Evolutionary conservation across 1,139 yeast genomes (phyloP), one percentile per base, ranked within the genome.

Genomic region (Candida tropicalis): DNA sequence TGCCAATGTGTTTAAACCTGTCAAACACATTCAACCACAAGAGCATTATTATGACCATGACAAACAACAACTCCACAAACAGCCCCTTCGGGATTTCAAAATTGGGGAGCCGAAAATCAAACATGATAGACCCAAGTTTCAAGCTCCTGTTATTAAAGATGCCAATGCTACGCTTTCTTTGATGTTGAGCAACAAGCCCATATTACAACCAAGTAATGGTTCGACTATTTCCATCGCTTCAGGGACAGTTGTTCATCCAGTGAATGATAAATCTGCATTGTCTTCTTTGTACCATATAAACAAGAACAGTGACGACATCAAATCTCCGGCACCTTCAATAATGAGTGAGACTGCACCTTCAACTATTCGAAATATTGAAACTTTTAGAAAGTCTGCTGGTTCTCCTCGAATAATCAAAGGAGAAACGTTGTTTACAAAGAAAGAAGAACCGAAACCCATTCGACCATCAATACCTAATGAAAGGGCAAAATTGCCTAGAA

Each of bases 11-110:
- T 84, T 84, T 58, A 62, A 60, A 46, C 61, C 70, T 1, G 56
- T 59, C 5, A 35, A 39, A 16, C 37, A 28, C 24, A 2, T 18
- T 10, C 20, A 7, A 27, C 35, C 35, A 3, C 24, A 18, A 11
- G n/a, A 15, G 3, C 34, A 16, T n/a, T 17, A 7, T 16, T 8
- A 12, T n/a, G 20, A 15, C 3, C 11, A 28, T 15, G n/a, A 8
- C 15, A 18, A 15, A 8, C 18, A 15, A 12, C 24, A 31, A 2
- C n/a, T 11, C 4, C 24, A 17, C 13, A 26, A 37, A 13, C 41
- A 39, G 8, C 25, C 15, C 5, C 26, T 26, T 13, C 82, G 53
- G 88, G 96, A 96, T 81, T 89, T 34, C 70, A 80, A 8, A 80
- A 13, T 39, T 11, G 85, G 4, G 80, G 88, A 58, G 86, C 97